These are phyloP conservation scores for Fusarium mangiferae DNA, from an alignment of 2,329 filamentous ascomycete genomes.

Conservation along the genomic window DNA sequence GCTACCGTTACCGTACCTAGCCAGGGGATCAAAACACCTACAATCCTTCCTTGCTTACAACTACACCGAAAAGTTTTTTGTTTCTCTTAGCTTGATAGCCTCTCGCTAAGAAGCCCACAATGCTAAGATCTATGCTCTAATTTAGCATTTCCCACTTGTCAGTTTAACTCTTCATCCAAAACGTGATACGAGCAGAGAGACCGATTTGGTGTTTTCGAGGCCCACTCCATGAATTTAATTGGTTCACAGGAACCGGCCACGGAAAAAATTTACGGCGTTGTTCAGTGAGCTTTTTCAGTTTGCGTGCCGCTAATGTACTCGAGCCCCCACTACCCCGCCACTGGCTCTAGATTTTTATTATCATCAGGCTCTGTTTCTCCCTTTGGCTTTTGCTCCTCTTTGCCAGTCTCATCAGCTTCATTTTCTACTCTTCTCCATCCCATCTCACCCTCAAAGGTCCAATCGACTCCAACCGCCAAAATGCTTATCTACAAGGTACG, in stretches of 20 bases:
- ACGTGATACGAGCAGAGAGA: background rate
- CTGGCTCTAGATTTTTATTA: conserved; percentile 44
- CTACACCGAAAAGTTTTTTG: background rate
- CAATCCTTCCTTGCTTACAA: background rate
- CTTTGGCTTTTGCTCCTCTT: conserved; percentile 33
- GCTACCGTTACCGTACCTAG: background rate
- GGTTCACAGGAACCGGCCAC: background rate
- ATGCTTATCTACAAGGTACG: conserved; percentile 80
- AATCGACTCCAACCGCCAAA: conserved; percentile 57
- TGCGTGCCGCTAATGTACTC: conserved; percentile 24
- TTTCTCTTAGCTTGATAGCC: too few species aligned
- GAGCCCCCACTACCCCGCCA: conserved; percentile 40
- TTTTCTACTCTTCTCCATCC: conserved; percentile 18
- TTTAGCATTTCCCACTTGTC: background rate
- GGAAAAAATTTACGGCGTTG: conserved; percentile 25
- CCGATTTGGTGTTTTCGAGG: background rate
- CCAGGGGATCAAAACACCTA: background rate
- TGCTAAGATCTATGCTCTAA: background rate
- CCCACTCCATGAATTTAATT: conserved; percentile 5
- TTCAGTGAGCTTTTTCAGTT: conserved; percentile 12
- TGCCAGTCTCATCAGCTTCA: conserved; percentile 31
- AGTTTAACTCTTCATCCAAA: background rate
- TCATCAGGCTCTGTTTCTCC: conserved; percentile 38
- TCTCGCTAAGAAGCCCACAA: background rate
- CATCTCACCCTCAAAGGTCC: conserved; percentile 31